phyloP scores from a whole-genome alignment of 1,284 basidiomycete genomes.

The Cutaneotrichosporon daszewskae region DNA sequence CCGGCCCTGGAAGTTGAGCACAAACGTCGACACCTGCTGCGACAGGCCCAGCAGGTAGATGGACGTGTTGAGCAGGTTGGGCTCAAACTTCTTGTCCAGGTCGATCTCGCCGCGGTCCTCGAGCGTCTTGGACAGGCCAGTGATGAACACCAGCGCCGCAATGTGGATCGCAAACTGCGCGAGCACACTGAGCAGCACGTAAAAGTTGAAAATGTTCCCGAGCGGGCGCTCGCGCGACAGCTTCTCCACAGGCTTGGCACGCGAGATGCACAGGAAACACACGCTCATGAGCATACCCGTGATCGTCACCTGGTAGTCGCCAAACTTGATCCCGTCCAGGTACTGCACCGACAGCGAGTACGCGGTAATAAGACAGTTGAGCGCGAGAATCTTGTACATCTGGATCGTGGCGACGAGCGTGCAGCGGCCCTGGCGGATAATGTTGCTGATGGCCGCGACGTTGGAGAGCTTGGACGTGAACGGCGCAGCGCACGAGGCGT shows the following conservation, averaged over 20 bases:
- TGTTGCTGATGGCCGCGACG: slow-evolving; percentile 86
- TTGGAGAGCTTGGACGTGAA: slow-evolving; percentile 94
- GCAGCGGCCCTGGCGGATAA: slow-evolving; percentile 92
- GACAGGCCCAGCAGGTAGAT: slow-evolving; percentile 89
- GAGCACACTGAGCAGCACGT: slow-evolving; percentile 82
- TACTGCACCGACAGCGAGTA: slow-evolving; percentile 94
- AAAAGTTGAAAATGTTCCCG: slow-evolving; percentile 91
- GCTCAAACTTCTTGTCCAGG: slow-evolving; percentile 89
- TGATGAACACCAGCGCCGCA: slow-evolving; percentile 80
- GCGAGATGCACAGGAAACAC: slow-evolving; percentile 92
- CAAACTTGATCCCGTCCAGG: slow-evolving; percentile 94
- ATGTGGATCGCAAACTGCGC: slow-evolving; percentile 90
- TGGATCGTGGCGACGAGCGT: slow-evolving; percentile 94
- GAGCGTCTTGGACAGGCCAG: slow-evolving; percentile 65
- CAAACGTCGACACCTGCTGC: slow-evolving; percentile 93
- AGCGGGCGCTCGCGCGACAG: slow-evolving; percentile 83
- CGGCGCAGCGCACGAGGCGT: slow-evolving; percentile 91
- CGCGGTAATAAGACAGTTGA: slow-evolving; percentile 93
- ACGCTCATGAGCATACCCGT: slow-evolving; percentile 94
- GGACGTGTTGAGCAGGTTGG: slow-evolving; percentile 84
- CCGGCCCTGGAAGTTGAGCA: slow-evolving; percentile 94
- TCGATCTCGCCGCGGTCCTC: slow-evolving; percentile 78
- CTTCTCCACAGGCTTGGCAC: slow-evolving; percentile 93
- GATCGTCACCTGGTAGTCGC: slow-evolving; percentile 89
- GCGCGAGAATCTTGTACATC: slow-evolving; percentile 96